Conservation (phyloP, 192 early-diverging fungal species). For the Thoreauomyces humboldtii region DNA sequence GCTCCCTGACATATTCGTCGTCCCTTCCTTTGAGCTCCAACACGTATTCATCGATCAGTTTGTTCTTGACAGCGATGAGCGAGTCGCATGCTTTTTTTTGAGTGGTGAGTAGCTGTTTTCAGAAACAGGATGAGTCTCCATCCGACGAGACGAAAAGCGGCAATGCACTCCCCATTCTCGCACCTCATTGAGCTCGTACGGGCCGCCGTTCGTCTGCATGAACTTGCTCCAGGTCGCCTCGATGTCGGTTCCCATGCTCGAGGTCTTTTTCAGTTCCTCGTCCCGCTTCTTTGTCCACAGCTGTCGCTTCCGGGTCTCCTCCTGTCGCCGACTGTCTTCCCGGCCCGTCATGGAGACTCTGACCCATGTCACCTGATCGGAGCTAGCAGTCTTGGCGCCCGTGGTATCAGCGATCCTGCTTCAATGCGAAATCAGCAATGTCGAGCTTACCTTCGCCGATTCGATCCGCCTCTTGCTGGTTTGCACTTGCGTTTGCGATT, state of each 20-base stretch:
- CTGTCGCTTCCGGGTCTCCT: conserved; percentile 43
- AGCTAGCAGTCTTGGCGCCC: conserved; percentile 20
- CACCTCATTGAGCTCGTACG: conserved; percentile 50
- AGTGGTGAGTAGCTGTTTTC: conserved; percentile 31
- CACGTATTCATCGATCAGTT: conserved; percentile 49
- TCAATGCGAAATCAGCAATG: background rate
- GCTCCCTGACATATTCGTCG: conserved; percentile 60
- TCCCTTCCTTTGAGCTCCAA: conserved; percentile 56
- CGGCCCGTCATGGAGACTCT: conserved; percentile 45
- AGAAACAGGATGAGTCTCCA: conserved; percentile 1
- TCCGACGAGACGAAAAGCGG: background rate
- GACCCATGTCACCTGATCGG: conserved; percentile 45
- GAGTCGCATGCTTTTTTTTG: conserved; percentile 49
- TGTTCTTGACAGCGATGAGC: conserved; percentile 48
- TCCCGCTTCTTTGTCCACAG: conserved; percentile 38
- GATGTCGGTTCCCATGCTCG: conserved; percentile 33
- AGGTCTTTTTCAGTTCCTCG: conserved; percentile 34
- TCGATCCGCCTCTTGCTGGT: conserved; percentile 23
- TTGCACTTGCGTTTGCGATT: conserved; percentile 33
- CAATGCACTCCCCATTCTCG: background rate
- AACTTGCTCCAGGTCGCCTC: conserved; percentile 39
- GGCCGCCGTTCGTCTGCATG: conserved; percentile 19
- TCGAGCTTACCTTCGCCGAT: conserved; percentile 13
- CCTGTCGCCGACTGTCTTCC: conserved; percentile 43
- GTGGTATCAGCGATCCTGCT: background rate